Evolutionary conservation across 176 grass and related monocot species (phyloP).

Genomic region (Melocanna baccifera): DNA sequence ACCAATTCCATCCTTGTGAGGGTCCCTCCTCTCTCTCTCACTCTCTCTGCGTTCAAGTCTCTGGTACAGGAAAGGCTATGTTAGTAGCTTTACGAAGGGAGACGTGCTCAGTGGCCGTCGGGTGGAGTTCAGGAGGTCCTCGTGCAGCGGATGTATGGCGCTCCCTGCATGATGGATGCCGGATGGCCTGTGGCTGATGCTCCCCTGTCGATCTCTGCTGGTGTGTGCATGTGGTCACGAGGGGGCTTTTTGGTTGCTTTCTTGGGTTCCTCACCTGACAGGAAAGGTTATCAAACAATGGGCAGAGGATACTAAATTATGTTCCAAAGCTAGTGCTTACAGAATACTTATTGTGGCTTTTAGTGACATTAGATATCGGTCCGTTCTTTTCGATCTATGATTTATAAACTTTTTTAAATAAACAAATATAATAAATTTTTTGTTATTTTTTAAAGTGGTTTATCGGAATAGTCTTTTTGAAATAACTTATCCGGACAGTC

Average conservation of each 20-base stretch:
- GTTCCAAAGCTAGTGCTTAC: not conserved
- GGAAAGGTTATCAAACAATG: not conserved
- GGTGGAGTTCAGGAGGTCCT: not conserved
- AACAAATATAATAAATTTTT: too few species aligned
- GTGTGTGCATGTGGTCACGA: not conserved
- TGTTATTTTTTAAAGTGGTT: too few species aligned
- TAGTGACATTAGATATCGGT: not conserved
- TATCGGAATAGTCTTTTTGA: too few species aligned
- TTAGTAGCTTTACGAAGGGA: slow-evolving; percentile 20
- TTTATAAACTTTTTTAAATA: too few species aligned
- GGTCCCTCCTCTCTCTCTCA: not conserved
- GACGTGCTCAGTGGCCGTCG: not conserved
- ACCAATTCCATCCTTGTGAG: not conserved
- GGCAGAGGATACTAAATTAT: not conserved
- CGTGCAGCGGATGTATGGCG: slow-evolving; percentile 5
- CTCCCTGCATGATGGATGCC: too few species aligned
- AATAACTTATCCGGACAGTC: fast-evolving
- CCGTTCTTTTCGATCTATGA: too few species aligned
- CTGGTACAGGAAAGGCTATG: slow-evolving; percentile 6
- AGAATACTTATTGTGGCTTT: not conserved
- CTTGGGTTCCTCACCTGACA: not conserved
- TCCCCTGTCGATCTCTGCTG: not conserved
- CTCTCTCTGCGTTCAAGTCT: not conserved
- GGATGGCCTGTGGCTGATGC: not conserved
- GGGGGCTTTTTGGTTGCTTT: slow-evolving; percentile 10